Evolutionary conservation across 768 basidiomycete species (phyloP), one percentile per base, ranked within the genome.

Genomic region (Galerina marginata): DNA sequence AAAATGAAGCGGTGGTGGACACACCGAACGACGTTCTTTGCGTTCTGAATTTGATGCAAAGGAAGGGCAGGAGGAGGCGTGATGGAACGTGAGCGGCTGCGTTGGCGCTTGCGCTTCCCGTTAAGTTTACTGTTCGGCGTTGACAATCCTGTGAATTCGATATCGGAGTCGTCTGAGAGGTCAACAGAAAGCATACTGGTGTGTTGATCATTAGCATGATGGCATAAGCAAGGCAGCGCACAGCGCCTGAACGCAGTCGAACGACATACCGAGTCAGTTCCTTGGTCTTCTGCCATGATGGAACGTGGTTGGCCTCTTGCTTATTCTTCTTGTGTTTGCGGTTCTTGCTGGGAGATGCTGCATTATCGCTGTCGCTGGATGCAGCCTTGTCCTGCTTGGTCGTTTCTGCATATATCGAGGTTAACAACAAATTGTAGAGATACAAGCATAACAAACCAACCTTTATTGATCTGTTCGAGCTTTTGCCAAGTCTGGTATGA

Each of bases 21-120:
- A 55, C 67, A 92, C 92, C 86, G 81, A 50, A 92, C 83, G 15
- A 90, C 72, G 38, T 82, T 76, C 42, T 81, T 82, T 12, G 89
- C 87, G 56, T 79, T 79, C 65, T 84, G 79, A 1, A 88, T 75
- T 56, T 86, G 81, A 33, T 84, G 76, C 9, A 73, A 68, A 2
- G 88, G 75, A 12, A 92, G 71, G 38, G 77, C 78, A 0, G 91
- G 92, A 4, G 91, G 91, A 2, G 92, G 91, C 0, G 91, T 93
- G 40, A 93, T 82, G 3, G 91, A 93, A 23, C 79, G 75, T 33
- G 90, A 92, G 40, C 86, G 86, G 69, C 85, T 87, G 46, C 86
- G 81, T 42, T 79, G 79, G n/a, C 82, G 79, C 61, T 81, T 83
- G 29, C 75, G 74, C 55, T 77, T 77, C 2, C 74, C 65, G 3